Percentiles rank a stretch among this genome's conserved stretches.
Evolutionary conservation across 2,329 filamentous ascomycete species (phyloP).

Genomic region (Lachnellula suecica): DNA sequence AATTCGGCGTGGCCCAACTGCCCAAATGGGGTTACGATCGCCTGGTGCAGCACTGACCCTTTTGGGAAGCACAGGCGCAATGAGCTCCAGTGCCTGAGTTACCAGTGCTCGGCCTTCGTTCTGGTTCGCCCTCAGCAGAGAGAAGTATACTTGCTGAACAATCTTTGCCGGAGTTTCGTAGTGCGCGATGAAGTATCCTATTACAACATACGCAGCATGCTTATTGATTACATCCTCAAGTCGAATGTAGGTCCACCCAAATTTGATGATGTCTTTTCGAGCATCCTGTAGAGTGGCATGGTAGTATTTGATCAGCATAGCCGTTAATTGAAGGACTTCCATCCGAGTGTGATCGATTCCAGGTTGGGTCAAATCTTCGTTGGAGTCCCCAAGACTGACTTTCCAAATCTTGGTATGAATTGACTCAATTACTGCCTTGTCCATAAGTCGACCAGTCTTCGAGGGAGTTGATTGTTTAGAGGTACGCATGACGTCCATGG

Average conservation of each 20-base stretch:
- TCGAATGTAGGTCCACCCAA: slow-evolving; percentile 97
- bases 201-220: slow-evolving; percentile 94
- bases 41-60: slow-evolving; percentile 67
- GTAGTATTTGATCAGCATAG: slow-evolving; percentile 94
- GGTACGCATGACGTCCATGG: slow-evolving; percentile 89
- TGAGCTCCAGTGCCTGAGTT: slow-evolving; percentile 88
- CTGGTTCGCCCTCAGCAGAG: slow-evolving; percentile 87
- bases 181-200: slow-evolving; percentile 95
- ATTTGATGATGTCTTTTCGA: slow-evolving; percentile 98
- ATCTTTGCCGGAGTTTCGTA: slow-evolving; percentile 98
- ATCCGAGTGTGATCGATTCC: slow-evolving; percentile 95
- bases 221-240: slow-evolving; percentile 99
- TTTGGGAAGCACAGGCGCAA: slow-evolving; percentile 91
- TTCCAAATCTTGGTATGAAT: slow-evolving; percentile 95
- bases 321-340: slow-evolving; percentile 92
- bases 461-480: slow-evolving; percentile 60
- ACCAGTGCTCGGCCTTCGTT: slow-evolving; percentile 91
- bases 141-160: slow-evolving; percentile 90
- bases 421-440: slow-evolving; percentile 82
- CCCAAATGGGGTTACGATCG: slow-evolving; percentile 82
- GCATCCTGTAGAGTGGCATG: slow-evolving; percentile 83
- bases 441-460: slow-evolving; percentile 72
- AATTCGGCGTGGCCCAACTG: slow-evolving; percentile 84
- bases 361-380: slow-evolving; percentile 79
- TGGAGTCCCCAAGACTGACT: slow-evolving; percentile 76